Conservation (phyloP, 495 filamentous ascomycete genomes). For the Viridothelium virens region DNA sequence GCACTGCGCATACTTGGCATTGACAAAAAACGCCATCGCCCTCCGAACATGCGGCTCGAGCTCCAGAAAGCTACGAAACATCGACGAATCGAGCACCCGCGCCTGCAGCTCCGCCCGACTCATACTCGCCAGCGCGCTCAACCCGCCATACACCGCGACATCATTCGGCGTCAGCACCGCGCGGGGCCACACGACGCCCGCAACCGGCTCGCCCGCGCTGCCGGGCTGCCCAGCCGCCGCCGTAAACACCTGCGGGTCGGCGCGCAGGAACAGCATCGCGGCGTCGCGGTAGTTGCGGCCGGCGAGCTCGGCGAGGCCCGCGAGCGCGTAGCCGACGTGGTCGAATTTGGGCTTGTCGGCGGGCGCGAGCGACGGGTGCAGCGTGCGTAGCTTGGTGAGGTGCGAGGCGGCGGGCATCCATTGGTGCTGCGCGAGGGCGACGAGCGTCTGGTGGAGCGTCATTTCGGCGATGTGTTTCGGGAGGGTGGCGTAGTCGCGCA, state of each 20-base stretch:
- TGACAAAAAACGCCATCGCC: constrained; percentile 80
- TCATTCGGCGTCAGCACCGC: constrained; percentile 77
- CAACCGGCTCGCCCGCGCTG: constrained; percentile 15
- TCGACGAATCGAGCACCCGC: constrained; percentile 65
- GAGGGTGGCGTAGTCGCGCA: constrained; percentile 68
- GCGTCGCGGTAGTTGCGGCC: constrained; percentile 60
- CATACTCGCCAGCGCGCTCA: constrained; percentile 88
- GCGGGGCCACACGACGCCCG: constrained; percentile 35
- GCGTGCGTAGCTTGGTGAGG: constrained; percentile 54
- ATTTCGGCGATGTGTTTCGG: constrained; percentile 64
- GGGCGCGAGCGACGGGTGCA: constrained; percentile 46
- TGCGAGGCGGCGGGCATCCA: constrained; percentile 62
- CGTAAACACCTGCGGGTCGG: constrained; percentile 45
- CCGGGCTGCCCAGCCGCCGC: constrained; percentile 16
- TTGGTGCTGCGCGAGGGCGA: constrained; percentile 58
- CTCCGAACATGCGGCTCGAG: constrained; percentile 90
- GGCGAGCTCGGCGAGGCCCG: constrained; percentile 65
- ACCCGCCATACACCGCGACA: constrained; percentile 81
- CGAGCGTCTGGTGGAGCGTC: constrained; percentile 59
- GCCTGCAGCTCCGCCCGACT: constrained; percentile 64
- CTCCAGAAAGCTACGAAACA: constrained; percentile 83
- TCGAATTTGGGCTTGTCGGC: constrained; percentile 19
- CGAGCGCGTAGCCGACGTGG: constrained; percentile 42
- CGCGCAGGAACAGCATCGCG: constrained; percentile 60
- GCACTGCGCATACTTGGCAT: constrained; percentile 76